These are phyloP conservation scores for Paxillus ammoniavirescens DNA, from an alignment of 768 basidiomycete species.

Conservation along the genomic window DNA sequence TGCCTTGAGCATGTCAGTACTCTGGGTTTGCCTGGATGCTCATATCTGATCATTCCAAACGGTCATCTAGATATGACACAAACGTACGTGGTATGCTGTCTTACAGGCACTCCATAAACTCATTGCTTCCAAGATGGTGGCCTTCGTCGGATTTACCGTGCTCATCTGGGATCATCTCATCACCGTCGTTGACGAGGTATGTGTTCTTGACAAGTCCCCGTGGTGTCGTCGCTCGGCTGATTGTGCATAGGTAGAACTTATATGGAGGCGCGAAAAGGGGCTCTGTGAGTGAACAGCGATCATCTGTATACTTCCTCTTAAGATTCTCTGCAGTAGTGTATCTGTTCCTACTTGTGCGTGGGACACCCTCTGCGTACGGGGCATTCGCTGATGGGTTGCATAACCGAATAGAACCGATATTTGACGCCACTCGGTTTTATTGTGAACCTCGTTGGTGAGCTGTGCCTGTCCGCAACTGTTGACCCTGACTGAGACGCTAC, in stretches of 20 bases:
- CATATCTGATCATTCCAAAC: neutral
- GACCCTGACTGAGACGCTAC: neutral
- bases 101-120: neutral
- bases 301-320: neutral
- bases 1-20: neutral
- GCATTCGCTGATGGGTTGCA: slow-evolving; percentile 16
- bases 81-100: slow-evolving; percentile 3
- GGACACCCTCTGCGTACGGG: neutral
- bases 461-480: neutral
- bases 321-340: slow-evolving; percentile 26
- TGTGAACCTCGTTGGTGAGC: slow-evolving; percentile 44
- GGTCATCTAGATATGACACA: slow-evolving; percentile 4
- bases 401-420: slow-evolving; percentile 54
- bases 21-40: neutral
- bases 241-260: slow-evolving; percentile 30
- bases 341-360: slow-evolving; percentile 38
- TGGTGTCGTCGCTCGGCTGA: neutral
- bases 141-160: slow-evolving; percentile 48
- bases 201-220: neutral
- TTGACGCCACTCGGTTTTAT: slow-evolving; percentile 63
- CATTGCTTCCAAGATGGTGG: slow-evolving; percentile 41
- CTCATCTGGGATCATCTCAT: slow-evolving; percentile 49
- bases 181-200: slow-evolving; percentile 38
- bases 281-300: slow-evolving; percentile 25
- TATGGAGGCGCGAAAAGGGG: slow-evolving; percentile 38